Base-by-base conservation (phyloP, 2,329 filamentous ascomycete species). In the Colletotrichum theobromicola region DNA sequence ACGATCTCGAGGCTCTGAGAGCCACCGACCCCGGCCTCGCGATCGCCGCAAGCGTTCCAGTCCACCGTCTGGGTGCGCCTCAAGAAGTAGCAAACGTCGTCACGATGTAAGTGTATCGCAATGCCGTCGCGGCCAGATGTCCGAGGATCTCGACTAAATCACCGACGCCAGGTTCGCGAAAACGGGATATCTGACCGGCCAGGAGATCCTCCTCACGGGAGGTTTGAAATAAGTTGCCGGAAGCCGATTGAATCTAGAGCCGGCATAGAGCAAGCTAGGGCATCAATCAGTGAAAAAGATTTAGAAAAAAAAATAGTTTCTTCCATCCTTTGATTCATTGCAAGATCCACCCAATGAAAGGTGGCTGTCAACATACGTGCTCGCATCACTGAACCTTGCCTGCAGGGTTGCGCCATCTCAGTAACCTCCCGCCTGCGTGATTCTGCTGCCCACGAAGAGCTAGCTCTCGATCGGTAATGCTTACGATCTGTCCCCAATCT, bases 81-180 rank as follows among this genome's bases (percentile, higher is more conserved):
- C 78, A 83, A 7, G 83, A 85, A 53, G 83, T 84, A 13, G 78
- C 81, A 10, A 82, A 80, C 21, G 79, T 83, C 9, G 80, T 83
- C 8, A 77, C 76, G 7, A 82, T 84, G 83, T 83, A 62, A 78
- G 82, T 80, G 32, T 15, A 46, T 53, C 34, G 21, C 37, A 61
- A 65, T 12, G 37, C 35, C 35, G 7, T 12, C 15, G 42, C 28
- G 21, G 50, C 13, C 60, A 32, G 26, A 61, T 15, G 63, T 7
- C 6, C 16, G 16, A 50, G 34, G 18, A 30, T n/a, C 53, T 24
- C 15, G 30, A 34, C 65, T 72, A 66, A 67, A 65, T 2, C 28
- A 3, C 15, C 53, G 7, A 32, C 26, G 30, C n/a, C 37, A 81
- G 79, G 79, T 78, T 81, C 64, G 79, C 76, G 8, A 81, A 78